Evolutionary conservation across 441 rosid genomes (phyloP), one percentile per base, ranked within the genome.

Genomic region (Croton laevigatus): DNA sequence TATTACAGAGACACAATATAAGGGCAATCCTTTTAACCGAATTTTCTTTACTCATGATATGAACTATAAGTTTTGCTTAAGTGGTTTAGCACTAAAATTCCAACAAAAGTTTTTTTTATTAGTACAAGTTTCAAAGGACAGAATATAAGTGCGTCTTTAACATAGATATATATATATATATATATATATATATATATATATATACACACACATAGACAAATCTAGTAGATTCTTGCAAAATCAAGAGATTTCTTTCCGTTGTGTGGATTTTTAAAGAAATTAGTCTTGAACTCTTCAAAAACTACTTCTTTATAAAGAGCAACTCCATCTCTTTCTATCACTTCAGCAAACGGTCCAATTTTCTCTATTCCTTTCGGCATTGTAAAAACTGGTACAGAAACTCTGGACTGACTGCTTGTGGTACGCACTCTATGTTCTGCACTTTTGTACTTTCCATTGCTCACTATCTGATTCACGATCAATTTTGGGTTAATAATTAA

Each of bases 381-480:
- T 8, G 83, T 73, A 65, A 87, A 89, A 59, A 89, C 70, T 13
- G 94, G 94, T 55, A 89, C 62, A 0, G 94, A 89, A 66, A 89
- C 91, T 78, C 91, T 71, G 2, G 94, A 77, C 37, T 78, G 40
- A 3, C 72, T 68, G 73, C 77, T 81, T 38, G 91, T 82, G 10
- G 89, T 82, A 5, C 84, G 74, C 19, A 88, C 93, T 73, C 88
- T 82, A 34, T 85, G 88, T 32, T 88, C 89, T 0, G 87, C 87
- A 69, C 94, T 88, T 80, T 76, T 83, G 71, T 87, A 88, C 62
- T 58, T 88, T 53, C 88, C 89, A 71, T 87, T 88, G 80, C 89
- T 88, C 8, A 80, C 49, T 71, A 88, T 85, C 91, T 88, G 36
- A 27, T 27, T 27, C 32, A 27, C 1, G 2, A 27, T 27, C 32